These are phyloP conservation scores for Telopea speciosissima DNA, from an alignment of 177 flowering plant genomes.

Conservation along the genomic window DNA sequence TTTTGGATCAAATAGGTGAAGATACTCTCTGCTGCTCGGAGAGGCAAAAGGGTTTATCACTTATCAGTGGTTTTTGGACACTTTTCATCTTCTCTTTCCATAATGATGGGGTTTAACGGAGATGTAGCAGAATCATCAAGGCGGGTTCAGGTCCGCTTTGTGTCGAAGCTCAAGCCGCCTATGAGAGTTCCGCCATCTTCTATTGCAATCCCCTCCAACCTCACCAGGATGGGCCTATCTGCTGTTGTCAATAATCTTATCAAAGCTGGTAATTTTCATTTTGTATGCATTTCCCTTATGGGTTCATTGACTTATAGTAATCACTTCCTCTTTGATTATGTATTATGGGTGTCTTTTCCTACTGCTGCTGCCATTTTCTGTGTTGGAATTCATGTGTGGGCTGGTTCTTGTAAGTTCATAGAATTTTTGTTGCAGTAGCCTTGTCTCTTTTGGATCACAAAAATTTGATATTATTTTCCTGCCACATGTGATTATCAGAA, in stretches of 20 bases:
- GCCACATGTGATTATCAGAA: conserved; percentile 27
- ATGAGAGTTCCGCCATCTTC: conserved; percentile 50
- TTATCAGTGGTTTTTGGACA: no score
- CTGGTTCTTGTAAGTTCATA: no score
- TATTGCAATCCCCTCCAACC: conserved; percentile 67
- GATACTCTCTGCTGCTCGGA: no score
- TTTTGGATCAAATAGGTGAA: no score
- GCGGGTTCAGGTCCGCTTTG: conserved; percentile 69
- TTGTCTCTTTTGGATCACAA: neutral
- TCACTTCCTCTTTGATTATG: neutral
- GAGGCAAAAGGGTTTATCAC: no score
- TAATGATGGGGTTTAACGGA: conserved; percentile 34
- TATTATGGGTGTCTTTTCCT: no score
- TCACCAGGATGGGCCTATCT: conserved; percentile 72
- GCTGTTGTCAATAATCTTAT: conserved; percentile 66
- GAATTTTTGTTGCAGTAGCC: no score
- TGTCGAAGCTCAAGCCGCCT: conserved; percentile 64
- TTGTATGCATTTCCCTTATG: neutral
- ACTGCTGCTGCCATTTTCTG: no score
- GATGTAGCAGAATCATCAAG: conserved; percentile 32
- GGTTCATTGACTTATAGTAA: neutral
- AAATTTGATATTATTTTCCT: neutral
- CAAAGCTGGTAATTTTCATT: conserved; percentile 38
- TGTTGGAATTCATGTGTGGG: no score
- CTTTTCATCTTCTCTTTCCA: neutral